Conservation (phyloP, 2,329 filamentous ascomycete genomes). For the Diaporthe velutina region DNA sequence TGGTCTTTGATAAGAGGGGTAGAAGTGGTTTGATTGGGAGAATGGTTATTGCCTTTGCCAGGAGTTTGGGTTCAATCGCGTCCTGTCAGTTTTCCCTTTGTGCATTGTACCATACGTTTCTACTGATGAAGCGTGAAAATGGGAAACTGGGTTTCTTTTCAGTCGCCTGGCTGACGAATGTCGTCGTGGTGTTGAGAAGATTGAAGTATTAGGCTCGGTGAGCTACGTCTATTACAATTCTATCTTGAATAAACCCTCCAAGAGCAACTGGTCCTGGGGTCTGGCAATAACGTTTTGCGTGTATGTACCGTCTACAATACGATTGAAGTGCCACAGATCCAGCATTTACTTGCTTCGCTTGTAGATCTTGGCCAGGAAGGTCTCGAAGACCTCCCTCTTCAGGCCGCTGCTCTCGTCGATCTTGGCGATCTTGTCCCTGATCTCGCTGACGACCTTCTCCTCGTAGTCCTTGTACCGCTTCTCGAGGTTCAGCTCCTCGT, state of each 20-base stretch:
- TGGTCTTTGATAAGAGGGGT: background rate
- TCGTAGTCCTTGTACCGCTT: slow-evolving; percentile 89
- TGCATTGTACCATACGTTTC: slow-evolving; percentile 27
- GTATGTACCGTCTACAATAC: slow-evolving; percentile 34
- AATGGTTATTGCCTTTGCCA: slow-evolving; percentile 1
- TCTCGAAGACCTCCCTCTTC: slow-evolving; percentile 90
- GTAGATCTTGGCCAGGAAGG: slow-evolving; percentile 96
- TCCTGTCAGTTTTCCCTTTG: slow-evolving; percentile 13
- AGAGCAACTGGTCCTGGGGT: background rate
- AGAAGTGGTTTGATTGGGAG: slow-evolving; percentile 3
- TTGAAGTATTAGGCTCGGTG: slow-evolving; percentile 26
- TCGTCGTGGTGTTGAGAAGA: slow-evolving; percentile 6
- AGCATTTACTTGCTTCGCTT: slow-evolving; percentile 87
- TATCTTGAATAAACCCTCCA: background rate
- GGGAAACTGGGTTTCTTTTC: background rate
- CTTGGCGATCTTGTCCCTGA: slow-evolving; percentile 79
- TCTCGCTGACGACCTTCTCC: slow-evolving; percentile 84
- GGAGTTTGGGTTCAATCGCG: slow-evolving; percentile 10
- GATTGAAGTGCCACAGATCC: background rate
- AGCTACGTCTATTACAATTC: slow-evolving; percentile 30
- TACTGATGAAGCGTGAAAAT: slow-evolving; percentile 23
- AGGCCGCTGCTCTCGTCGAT: slow-evolving; percentile 90
- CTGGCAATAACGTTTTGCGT: background rate
- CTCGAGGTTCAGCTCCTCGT: slow-evolving; percentile 86
- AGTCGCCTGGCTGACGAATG: background rate